These are phyloP conservation scores for Rhodocollybia butyracea DNA, from an alignment of 768 basidiomycete genomes.

Conservation along the genomic window DNA sequence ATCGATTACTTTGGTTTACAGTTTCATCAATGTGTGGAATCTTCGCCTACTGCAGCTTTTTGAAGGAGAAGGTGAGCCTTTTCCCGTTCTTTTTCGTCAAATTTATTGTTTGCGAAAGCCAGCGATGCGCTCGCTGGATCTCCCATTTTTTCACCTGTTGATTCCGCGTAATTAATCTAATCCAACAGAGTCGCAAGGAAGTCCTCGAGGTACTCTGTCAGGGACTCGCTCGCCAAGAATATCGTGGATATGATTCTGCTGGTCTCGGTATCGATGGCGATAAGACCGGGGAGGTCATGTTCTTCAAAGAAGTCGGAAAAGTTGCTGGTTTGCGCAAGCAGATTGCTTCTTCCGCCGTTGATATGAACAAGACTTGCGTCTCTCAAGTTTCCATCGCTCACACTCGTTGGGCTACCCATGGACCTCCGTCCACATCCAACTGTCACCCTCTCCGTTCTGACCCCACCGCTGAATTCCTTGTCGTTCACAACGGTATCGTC, in stretches of 20 bases:
- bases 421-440: conserved; percentile 81
- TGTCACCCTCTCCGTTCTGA: conserved; percentile 95
- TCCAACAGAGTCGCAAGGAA: conserved; percentile 75
- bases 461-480: conserved; percentile 73
- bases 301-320: conserved; percentile 98
- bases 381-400: conserved; percentile 97
- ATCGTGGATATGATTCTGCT: conserved; percentile 97
- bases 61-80: conserved; percentile 72
- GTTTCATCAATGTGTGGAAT: conserved; percentile 59
- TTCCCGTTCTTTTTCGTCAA: no score
- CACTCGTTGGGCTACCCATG: conserved; percentile 99
- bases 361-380: conserved; percentile 74
- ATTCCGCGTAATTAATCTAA: neutral
- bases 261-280: conserved; percentile 92
- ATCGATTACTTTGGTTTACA: neutral
- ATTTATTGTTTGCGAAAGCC: conserved; percentile 4
- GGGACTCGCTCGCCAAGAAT: conserved; percentile 93
- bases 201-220: conserved; percentile 88
- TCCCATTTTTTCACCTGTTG: no score
- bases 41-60: conserved; percentile 74
- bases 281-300: conserved; percentile 67
- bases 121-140: conserved; percentile 11
- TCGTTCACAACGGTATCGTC: conserved; percentile 99
- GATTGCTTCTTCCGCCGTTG: conserved; percentile 67
- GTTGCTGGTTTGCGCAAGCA: conserved; percentile 90